Percentiles rank a stretch among this genome's conserved stretches.
Conservation (phyloP, 1,284 basidiomycete genomes). For the Phellinidium pouzarii region DNA sequence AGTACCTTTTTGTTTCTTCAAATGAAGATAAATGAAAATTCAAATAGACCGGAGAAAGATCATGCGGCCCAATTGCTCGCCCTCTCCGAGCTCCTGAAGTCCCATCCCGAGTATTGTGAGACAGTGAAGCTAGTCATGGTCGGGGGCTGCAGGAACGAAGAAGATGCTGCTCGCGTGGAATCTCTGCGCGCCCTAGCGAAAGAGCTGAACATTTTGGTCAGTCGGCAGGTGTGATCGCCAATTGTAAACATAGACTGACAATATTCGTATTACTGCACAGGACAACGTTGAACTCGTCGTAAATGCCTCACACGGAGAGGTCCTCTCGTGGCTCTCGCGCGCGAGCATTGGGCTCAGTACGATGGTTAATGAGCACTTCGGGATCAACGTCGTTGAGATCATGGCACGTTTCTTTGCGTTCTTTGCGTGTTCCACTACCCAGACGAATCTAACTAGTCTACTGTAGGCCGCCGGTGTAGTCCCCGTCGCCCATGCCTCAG, state of each 20-base stretch:
- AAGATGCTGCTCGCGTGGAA: constrained; percentile 68
- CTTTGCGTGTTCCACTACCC: background rate
- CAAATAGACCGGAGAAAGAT: constrained; percentile 85
- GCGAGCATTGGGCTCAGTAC: constrained; percentile 89
- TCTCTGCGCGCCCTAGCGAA: constrained; percentile 52
- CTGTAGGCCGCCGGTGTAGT: constrained; percentile 86
- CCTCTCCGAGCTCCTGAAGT: constrained; percentile 53
- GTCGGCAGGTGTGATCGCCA: constrained; percentile 26
- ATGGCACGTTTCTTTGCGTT: constrained; percentile 56
- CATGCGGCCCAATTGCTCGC: constrained; percentile 78
- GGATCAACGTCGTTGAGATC: constrained; percentile 96
- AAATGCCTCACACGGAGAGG: constrained; percentile 73
- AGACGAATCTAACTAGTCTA: background rate
- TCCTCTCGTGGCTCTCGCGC: constrained; percentile 63
- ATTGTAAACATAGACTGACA: background rate
- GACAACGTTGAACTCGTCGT: constrained; percentile 72
- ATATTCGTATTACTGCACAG: constrained; percentile 31
- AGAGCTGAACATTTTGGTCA: constrained; percentile 56
- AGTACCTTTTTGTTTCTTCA: constrained; percentile 20
- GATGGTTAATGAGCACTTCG: constrained; percentile 99
- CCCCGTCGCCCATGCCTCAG: constrained; percentile 88
- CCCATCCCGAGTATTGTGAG: constrained; percentile 50
- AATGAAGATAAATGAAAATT: background rate
- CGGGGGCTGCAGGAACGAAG: constrained; percentile 77
- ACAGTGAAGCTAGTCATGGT: constrained; percentile 61